These are phyloP conservation scores for Ilex asprella DNA, from an alignment of 257 asterid genomes.

Conservation along the genomic window DNA sequence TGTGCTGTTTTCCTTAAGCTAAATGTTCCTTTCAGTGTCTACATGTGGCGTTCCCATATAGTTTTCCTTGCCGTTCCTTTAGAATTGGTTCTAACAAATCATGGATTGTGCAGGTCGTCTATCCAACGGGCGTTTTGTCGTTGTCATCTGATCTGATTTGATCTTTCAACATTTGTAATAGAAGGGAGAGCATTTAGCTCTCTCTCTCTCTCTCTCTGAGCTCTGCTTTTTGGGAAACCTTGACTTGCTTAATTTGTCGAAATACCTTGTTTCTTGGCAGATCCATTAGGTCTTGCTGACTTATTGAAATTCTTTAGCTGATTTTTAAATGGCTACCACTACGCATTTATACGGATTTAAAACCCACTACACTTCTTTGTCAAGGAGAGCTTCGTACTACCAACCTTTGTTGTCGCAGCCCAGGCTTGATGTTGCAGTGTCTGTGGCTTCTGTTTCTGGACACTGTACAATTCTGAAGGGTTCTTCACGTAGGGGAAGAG, in stretches of 20 bases:
- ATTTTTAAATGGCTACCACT: slow-evolving; percentile 34
- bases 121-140: neutral
- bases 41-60: too few relatives aligned
- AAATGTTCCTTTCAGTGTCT: too few relatives aligned
- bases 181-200: slow-evolving; percentile 13
- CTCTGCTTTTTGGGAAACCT: slow-evolving; percentile 3
- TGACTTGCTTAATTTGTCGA: slow-evolving; percentile 7
- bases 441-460: slow-evolving; percentile 22
- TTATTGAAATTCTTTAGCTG: neutral
- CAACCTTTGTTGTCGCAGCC: slow-evolving; percentile 20
- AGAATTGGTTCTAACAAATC: neutral
- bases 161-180: slow-evolving; percentile 1
- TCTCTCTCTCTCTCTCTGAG: slow-evolving; percentile 13
- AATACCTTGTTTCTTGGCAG: neutral
- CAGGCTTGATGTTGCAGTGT: slow-evolving; percentile 19
- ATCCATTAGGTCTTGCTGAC: neutral
- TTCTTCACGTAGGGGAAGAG: slow-evolving; percentile 17
- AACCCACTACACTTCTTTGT: slow-evolving; percentile 24
- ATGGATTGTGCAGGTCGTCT: slow-evolving; percentile 16
- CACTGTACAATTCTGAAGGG: slow-evolving; percentile 16
- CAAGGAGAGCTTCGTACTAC: slow-evolving; percentile 18
- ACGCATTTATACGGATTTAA: slow-evolving; percentile 44
- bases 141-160: slow-evolving; percentile 5
- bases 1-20: too few relatives aligned
- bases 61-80: too few relatives aligned